These are phyloP conservation scores for Phytophthora uliginosa DNA, from an alignment of 352 stramenopile genomes.

Conservation along the genomic window DNA sequence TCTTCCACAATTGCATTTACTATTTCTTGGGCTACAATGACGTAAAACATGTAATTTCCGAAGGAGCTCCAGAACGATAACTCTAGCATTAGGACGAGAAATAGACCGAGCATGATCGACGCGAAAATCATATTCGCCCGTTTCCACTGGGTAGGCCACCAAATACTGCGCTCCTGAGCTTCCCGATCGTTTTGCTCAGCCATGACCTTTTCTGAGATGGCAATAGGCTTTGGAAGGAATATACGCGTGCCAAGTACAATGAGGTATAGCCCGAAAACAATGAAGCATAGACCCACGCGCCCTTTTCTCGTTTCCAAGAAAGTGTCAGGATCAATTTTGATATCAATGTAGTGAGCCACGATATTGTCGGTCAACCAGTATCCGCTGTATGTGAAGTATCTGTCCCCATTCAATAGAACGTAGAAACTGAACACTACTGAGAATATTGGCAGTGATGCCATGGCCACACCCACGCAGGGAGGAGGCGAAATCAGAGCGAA, in stretches of 20 bases:
- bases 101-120: constrained; percentile 93
- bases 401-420: constrained; percentile 71
- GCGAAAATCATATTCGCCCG: constrained; percentile 96
- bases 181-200: constrained; percentile 85
- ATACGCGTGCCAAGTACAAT: constrained; percentile 88
- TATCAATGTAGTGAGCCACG: constrained; percentile 89
- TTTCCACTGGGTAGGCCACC: constrained; percentile 96
- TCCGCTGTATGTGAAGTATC: constrained; percentile 48
- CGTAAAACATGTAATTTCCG: constrained; percentile 97
- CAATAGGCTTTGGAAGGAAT: constrained; percentile 94
- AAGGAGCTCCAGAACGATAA: constrained; percentile 97
- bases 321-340: constrained; percentile 83
- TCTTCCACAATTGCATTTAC: constrained; percentile 89
- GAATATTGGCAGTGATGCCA: constrained; percentile 91
- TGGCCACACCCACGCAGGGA: constrained; percentile 88
- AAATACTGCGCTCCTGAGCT: constrained; percentile 76
- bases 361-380: constrained; percentile 89
- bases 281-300: constrained; percentile 94
- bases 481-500: constrained; percentile 93
- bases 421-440: constrained; percentile 77
- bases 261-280: constrained; percentile 92
- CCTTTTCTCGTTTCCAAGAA: constrained; percentile 78
- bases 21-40: constrained; percentile 95
- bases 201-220: constrained; percentile 92
- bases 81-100: constrained; percentile 96